Conservation (phyloP, 208 protist species). For the Trypanosoma mega region DNA sequence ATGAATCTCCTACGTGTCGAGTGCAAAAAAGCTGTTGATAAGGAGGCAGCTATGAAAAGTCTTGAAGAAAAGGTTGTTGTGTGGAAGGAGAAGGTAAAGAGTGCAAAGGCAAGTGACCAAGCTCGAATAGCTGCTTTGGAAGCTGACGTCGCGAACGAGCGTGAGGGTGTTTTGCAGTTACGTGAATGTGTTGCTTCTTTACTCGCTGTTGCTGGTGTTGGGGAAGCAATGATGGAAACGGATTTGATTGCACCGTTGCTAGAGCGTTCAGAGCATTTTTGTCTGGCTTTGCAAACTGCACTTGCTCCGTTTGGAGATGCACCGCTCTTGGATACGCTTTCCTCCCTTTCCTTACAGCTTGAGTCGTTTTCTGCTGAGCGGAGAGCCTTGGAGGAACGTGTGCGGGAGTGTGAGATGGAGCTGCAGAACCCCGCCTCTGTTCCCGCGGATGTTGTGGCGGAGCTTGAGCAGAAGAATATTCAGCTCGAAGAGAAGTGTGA, state of each 20-base stretch:
- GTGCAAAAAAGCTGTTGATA: slow-evolving; percentile 22
- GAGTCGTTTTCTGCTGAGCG: slow-evolving; percentile 6
- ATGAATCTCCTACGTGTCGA: not conserved
- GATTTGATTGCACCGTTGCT: not conserved
- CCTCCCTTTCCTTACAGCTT: not conserved
- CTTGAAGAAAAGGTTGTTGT: slow-evolving; percentile 44
- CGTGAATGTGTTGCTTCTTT: not conserved
- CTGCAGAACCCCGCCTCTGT: slow-evolving; percentile 6
- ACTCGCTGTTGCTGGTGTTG: not conserved
- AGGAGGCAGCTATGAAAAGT: slow-evolving; percentile 22
- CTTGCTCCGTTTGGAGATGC: slow-evolving; percentile 15
- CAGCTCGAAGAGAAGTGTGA: slow-evolving; percentile 83
- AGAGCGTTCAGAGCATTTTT: slow-evolving; percentile 7
- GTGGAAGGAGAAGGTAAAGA: slow-evolving; percentile 77
- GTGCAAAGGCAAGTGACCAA: slow-evolving; percentile 45
- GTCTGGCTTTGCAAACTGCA: slow-evolving; percentile 20
- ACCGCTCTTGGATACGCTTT: not conserved
- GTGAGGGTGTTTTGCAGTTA: not conserved
- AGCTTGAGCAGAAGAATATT: slow-evolving; percentile 38
- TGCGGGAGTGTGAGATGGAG: slow-evolving; percentile 23
- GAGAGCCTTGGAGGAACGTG: not conserved
- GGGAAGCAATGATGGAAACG: not conserved
- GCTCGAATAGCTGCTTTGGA: slow-evolving; percentile 40
- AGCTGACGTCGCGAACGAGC: not conserved
- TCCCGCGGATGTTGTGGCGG: slow-evolving; percentile 1